Evolutionary conservation across 345 rosid species (phyloP), one percentile per base, ranked within the genome.

Genomic region (Gossypium thurberi): DNA sequence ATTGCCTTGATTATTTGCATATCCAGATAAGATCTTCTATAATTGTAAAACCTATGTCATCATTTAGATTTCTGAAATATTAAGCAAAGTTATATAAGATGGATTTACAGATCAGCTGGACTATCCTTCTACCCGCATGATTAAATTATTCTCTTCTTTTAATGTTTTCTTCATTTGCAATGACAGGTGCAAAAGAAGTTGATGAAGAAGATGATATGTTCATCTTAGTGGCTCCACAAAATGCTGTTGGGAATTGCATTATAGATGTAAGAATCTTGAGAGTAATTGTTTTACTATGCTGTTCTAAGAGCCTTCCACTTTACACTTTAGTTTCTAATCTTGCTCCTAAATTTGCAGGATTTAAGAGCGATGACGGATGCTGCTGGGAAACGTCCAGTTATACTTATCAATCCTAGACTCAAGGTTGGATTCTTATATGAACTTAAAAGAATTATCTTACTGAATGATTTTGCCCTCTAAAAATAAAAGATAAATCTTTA

Each of bases 221-320:
- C 75, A 88, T 94, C 80, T 84, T 91, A 81, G 91, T 91, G 73
- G 96, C 97, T 82, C 98, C 98, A 58, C 97, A 94, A 82, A 94
- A 94, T 78, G 98, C 95, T 7, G 92, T 94, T 56, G 98, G 98
- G 43, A 94, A 94, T 69, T 94, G 98, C 72, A 94, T 94, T 58
- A 91, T 91, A 66, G 93, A 88, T 74, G 97, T 94, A 84, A 88
- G 87, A 72, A 78, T 61, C 74, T 78, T 20, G 56, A 17, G 62
- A 20, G 53, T 11, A 63, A 74, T 20, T 33, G 50, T 69, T 71
- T 68, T 8, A n/a, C 68, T 13, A 3, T 21, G 47, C 57, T 69
- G 25, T 60, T 26, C 53, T 60, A 7, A 48, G 51, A 46, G 47
- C 43, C 47, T 61, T 51, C 8, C 13, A 28, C 26, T 20, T 40